Evolutionary conservation across 2,329 filamentous ascomycete species (phyloP).

Genomic region (Bipolaris sorokiniana): DNA sequence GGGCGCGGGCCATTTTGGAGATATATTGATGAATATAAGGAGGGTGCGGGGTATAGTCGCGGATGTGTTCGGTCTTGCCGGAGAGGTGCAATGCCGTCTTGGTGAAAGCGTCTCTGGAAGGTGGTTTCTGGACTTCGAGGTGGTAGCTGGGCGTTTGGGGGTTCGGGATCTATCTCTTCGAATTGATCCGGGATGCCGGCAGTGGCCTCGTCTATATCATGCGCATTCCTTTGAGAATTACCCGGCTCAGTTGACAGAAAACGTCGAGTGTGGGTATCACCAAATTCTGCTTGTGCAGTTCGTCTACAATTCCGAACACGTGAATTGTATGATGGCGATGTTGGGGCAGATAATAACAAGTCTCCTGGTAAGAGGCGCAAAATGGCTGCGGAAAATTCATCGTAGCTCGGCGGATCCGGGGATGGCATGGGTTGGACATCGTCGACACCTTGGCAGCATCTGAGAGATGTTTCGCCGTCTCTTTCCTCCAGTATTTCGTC

Average conservation of each 20-base stretch:
- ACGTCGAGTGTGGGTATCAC: too few species aligned
- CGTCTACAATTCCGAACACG: neutral
- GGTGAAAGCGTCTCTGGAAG: neutral
- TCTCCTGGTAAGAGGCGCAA: neutral
- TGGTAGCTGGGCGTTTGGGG: conserved; percentile 18
- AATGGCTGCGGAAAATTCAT: too few species aligned
- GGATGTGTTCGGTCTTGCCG: neutral
- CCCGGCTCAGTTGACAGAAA: too few species aligned
- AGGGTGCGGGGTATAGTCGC: neutral
- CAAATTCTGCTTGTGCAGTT: too few species aligned
- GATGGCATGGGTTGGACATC: neutral
- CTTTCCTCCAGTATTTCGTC: neutral
- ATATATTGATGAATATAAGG: neutral
- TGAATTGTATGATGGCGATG: neutral
- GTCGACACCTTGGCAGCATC: too few species aligned
- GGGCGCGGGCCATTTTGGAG: conserved; percentile 16
- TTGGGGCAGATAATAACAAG: too few species aligned
- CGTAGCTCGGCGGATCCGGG: too few species aligned
- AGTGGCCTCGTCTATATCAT: too few species aligned
- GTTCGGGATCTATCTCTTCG: conserved; percentile 19
- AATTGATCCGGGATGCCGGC: neutral
- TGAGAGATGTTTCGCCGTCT: neutral
- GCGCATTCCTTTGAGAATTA: too few species aligned
- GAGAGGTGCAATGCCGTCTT: too few species aligned
- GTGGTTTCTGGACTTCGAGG: neutral